Base-by-base conservation (phyloP, 306 rosid species). In the Inga oerstediana region DNA sequence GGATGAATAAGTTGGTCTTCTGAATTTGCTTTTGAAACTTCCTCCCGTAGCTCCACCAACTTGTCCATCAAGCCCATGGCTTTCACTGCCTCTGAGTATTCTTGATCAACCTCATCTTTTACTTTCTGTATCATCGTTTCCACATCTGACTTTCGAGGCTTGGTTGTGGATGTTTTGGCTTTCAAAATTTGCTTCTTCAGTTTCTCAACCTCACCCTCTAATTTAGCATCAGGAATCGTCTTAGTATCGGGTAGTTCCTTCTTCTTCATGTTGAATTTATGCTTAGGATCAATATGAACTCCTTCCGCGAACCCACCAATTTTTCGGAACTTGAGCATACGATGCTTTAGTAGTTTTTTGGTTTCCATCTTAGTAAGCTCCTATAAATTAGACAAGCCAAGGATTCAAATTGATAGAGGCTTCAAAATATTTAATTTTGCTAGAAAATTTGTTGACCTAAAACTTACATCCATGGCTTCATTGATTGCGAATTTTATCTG, bases 261-360 rank as follows among this genome's bases (percentile, higher is more conserved):
- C 91, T 84, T 89, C 87, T 91, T 94, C 99, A 92, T 93, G 88
- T 84, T 90, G 74, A 58, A 7, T 77, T 86, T 89, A 89, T 44
- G 86, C 86, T 79, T 79, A 5, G 97, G 97, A 73, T 92, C 98
- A 71, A 84, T 7, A 78, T 94, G 90, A 78, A 91, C 43, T 59
- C 94, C 97, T 90, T 94, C 97, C 75, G 87, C 88, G 80, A 92
- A 83, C 37, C 92, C 94, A 75, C 99, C 98, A 37, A 97, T 85
- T 74, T 91, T 97, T 59, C 98, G 91, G 90, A 84, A 94, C 88
- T 97, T 97, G 79, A 71, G 88, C 89, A 49, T 83, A 67, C 99
- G 97, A 82, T 97, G 95, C 87, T 69, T 81, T 75, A 94, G 61
- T 74, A 97, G 85, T 14, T 91, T 90, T 84, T 87, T 86, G 0